Base-by-base conservation (phyloP, 164 flowering plant genomes). In the Warburgia ugandensis region DNA sequence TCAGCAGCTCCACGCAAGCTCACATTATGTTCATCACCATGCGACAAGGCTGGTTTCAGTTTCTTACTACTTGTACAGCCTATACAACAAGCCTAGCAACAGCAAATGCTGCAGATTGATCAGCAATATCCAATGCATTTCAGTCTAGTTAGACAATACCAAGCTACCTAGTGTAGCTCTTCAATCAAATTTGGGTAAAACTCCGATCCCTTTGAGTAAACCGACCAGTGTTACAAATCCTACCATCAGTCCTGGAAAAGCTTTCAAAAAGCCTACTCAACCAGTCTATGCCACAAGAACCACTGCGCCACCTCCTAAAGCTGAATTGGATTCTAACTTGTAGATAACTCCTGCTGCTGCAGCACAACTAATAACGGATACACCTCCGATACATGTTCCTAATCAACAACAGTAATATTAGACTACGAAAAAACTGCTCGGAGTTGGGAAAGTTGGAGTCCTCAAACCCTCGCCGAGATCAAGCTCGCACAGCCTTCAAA, bases 11-110 rank as follows among this genome's bases (percentile, higher is more conserved):
- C 84, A 73, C 47, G 61, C 83, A 40, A 81, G 79, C 39, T 36
- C 76, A 4, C 94, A 86, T 48, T 86, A 76, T 63, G 70, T 86
- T 20, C 86, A 78, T 6, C 88, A 81, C 22, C 77, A 65, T 5
- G 70, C 80, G 16, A 16, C 77, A 1, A 81, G 86, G 42, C 55
- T 69, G 0, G 66, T 79, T 28, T 87, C 86, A 33, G 56, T 79
- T 1, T 67, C 83, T 7, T 86, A 76, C 60, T 86, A 80, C 54
- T 68, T 27, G 65, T 86, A 42, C 81, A 86, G 55, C 78, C 84
- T 17, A 74, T 60, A 14, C 65, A 56, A 48, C 80, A 74, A 38
- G 77, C 62, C 23, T 77, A 68, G 2, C 75, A 60, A 21, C 70
- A 56, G 10, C 74, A 49, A 17, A 49, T n/a, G 17, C 49, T 43